phyloP scores from a whole-genome alignment of 2,329 filamentous ascomycete species.

The Ceratocystis cubensis region DNA sequence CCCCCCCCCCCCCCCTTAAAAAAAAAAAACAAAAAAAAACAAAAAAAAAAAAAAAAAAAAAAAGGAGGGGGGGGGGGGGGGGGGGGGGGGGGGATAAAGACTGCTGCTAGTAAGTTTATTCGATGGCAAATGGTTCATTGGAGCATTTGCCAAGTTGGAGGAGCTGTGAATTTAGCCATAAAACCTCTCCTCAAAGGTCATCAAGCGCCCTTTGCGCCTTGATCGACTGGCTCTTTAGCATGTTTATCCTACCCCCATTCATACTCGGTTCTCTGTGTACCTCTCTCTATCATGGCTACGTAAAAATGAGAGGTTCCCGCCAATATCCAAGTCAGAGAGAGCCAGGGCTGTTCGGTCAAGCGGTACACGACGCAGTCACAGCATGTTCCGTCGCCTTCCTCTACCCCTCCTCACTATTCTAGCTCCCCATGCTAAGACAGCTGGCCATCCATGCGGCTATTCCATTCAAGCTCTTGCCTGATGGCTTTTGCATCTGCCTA shows the following conservation, averaged over 20 bases:
- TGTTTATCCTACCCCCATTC: not conserved
- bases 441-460: not conserved
- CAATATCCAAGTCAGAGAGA: too few species aligned
- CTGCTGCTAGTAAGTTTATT: not conserved
- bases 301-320: too few species aligned
- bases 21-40: not conserved
- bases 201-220: not conserved
- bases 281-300: not conserved
- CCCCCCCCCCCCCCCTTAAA: too few species aligned
- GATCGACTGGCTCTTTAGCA: not conserved
- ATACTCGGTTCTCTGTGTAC: not conserved
- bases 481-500: not conserved
- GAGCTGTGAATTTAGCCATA: not conserved
- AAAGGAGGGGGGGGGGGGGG: too few species aligned
- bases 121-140: not conserved
- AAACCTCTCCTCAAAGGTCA: not conserved
- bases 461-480: not conserved
- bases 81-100: not conserved
- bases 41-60: not conserved
- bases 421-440: not conserved
- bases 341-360: not conserved
- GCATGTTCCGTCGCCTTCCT: not conserved
- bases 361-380: not conserved
- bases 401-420: not conserved
- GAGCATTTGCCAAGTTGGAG: not conserved